Evolutionary conservation across 495 filamentous ascomycete genomes (phyloP).

Genomic region (Lichina pygmaea): DNA sequence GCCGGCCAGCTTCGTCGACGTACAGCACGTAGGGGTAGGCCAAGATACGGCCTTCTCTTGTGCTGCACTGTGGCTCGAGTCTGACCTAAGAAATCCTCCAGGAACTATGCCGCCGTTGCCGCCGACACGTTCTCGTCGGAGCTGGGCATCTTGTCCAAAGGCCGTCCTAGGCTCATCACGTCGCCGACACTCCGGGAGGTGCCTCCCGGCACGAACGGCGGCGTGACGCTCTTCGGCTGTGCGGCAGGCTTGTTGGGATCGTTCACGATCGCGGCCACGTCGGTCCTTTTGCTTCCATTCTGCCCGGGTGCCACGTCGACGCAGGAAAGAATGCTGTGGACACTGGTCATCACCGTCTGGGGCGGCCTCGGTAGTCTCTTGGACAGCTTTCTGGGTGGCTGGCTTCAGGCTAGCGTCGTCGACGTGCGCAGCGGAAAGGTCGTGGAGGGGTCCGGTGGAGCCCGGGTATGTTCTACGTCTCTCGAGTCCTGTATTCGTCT

Average conservation of each 20-base stretch:
- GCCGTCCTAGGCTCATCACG: slow-evolving; percentile 61
- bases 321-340: slow-evolving; percentile 23
- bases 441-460: slow-evolving; percentile 65
- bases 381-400: slow-evolving; percentile 65
- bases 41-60: slow-evolving; percentile 23
- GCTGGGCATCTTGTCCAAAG: slow-evolving; percentile 65
- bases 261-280: slow-evolving; percentile 36
- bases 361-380: slow-evolving; percentile 55
- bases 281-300: slow-evolving; percentile 40
- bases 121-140: slow-evolving; percentile 92
- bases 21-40: neutral
- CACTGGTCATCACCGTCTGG: slow-evolving; percentile 35
- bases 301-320: slow-evolving; percentile 16
- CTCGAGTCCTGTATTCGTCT: too few relatives aligned
- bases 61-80: slow-evolving; percentile 15
- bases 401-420: slow-evolving; percentile 66
- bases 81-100: neutral
- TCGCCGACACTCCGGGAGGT: slow-evolving; percentile 47
- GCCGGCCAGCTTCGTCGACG: too few relatives aligned
- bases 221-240: slow-evolving; percentile 48
- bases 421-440: slow-evolving; percentile 65
- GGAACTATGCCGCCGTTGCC: slow-evolving; percentile 70
- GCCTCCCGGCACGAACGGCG: slow-evolving; percentile 79
- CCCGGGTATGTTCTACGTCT: slow-evolving; percentile 24
- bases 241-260: slow-evolving; percentile 50